These are phyloP conservation scores for Sanghuangporus sanghuang DNA, from an alignment of 1,284 basidiomycete genomes.

Conservation along the genomic window DNA sequence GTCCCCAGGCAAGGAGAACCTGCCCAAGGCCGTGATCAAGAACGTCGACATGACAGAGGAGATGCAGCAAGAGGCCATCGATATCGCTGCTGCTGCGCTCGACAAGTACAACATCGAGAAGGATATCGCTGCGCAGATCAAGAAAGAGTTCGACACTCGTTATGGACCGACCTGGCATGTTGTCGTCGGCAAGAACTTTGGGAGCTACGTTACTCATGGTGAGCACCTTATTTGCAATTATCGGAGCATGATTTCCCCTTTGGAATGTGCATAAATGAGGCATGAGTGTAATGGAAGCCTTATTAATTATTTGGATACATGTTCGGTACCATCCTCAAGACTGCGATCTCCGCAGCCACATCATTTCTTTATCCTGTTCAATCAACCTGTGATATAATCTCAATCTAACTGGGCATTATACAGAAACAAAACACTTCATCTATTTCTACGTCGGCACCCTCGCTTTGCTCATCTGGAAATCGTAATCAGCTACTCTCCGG, in stretches of 20 bases:
- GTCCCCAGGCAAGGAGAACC: constrained; percentile 25
- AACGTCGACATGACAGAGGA: constrained; percentile 97
- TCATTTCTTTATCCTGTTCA: not conserved
- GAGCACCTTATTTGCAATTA: constrained; percentile 26
- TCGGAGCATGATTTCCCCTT: not conserved
- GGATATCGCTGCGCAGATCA: constrained; percentile 96
- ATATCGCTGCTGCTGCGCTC: constrained; percentile 80
- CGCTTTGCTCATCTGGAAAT: constrained; percentile 94
- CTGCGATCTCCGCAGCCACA: not conserved
- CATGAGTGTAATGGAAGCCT: not conserved
- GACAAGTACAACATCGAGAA: constrained; percentile 94
- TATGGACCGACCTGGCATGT: constrained; percentile 96
- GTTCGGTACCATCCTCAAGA: too few species aligned
- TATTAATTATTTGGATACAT: too few species aligned
- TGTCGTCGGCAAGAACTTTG: constrained; percentile 97
- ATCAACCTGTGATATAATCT: constrained; percentile 10
- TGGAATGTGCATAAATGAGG: not conserved
- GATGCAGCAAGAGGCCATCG: constrained; percentile 91
- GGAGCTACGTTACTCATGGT: constrained; percentile 97
- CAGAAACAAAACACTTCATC: constrained; percentile 96
- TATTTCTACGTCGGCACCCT: constrained; percentile 92
- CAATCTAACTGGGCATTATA: constrained; percentile 10
- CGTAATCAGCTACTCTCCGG: constrained; percentile 38
- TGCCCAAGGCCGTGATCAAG: constrained; percentile 87
- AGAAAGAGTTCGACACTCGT: constrained; percentile 93